These are phyloP conservation scores for Apiospora malaysiana DNA, from an alignment of 2,329 filamentous ascomycete species.

Conservation along the genomic window DNA sequence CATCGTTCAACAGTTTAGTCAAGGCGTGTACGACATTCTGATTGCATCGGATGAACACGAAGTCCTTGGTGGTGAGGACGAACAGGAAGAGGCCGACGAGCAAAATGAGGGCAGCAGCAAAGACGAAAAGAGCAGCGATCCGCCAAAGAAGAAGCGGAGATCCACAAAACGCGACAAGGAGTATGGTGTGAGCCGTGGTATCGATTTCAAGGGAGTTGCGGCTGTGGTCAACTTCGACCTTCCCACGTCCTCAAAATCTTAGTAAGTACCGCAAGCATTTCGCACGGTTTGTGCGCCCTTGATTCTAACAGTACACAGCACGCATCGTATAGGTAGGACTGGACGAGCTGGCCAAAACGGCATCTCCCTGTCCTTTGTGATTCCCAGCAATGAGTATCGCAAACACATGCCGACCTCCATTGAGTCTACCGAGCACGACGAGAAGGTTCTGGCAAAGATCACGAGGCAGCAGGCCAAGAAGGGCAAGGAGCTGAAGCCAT, in stretches of 20 bases:
- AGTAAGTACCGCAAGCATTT: slow-evolving; percentile 43
- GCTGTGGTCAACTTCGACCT: slow-evolving; percentile 98
- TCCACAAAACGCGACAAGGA: slow-evolving; percentile 75
- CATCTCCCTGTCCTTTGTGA: slow-evolving; percentile 94
- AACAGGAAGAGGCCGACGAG: slow-evolving; percentile 46
- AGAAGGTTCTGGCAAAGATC: slow-evolving; percentile 82
- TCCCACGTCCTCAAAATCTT: slow-evolving; percentile 84
- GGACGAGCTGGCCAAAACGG: slow-evolving; percentile 89
- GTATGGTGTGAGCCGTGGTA: slow-evolving; percentile 93
- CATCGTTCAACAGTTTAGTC: slow-evolving; percentile 97
- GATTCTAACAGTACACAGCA: slow-evolving; percentile 44
- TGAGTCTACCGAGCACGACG: slow-evolving; percentile 78
- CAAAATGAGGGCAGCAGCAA: slow-evolving; percentile 47
- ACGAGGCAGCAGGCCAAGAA: slow-evolving; percentile 77
- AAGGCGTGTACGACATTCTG: slow-evolving; percentile 95
- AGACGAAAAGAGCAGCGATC: slow-evolving; percentile 36
- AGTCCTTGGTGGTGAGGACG: slow-evolving; percentile 64
- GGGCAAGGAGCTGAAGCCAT: slow-evolving; percentile 84
- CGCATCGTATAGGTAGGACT: slow-evolving; percentile 94
- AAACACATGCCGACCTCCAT: slow-evolving; percentile 90
- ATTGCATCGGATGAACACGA: slow-evolving; percentile 95
- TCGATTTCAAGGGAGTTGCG: slow-evolving; percentile 95
- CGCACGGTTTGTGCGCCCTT: not conserved
- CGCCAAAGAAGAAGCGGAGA: slow-evolving; percentile 68
- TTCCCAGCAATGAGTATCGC: slow-evolving; percentile 80